Conservation (phyloP, 352 stramenopile species). For the Phytophthora agathidicida region DNA sequence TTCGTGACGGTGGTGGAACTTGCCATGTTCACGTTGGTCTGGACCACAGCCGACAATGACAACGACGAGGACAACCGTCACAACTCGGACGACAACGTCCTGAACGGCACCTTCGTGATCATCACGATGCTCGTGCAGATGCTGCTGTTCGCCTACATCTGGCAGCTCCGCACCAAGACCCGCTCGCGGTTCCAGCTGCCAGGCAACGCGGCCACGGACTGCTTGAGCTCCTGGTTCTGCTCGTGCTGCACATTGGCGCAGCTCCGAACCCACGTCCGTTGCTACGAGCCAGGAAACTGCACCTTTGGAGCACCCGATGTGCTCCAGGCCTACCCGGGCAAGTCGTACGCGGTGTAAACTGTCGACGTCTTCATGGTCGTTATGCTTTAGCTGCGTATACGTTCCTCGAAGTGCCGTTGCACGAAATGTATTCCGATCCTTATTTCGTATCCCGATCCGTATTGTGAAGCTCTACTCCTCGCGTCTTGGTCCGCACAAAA, state of each 20-base stretch:
- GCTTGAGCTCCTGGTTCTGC: conserved; percentile 47
- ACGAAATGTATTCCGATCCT: conserved; percentile 17
- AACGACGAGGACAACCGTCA: conserved; percentile 21
- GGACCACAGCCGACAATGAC: conserved; percentile 11
- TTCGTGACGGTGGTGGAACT: conserved; percentile 29
- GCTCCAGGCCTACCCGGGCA: conserved; percentile 36
- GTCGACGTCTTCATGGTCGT: neutral
- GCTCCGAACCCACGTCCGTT: conserved; percentile 42
- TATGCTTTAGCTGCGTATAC: conserved; percentile 2
- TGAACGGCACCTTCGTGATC: conserved; percentile 29
- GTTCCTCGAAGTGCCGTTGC: conserved; percentile 20
- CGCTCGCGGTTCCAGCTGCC: conserved; percentile 51
- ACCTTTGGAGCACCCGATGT: conserved; percentile 46
- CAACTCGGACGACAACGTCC: conserved; percentile 7
- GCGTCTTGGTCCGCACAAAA: too few relatives aligned
- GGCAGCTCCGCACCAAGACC: conserved; percentile 47
- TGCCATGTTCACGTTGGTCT: conserved; percentile 29
- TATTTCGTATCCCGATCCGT: too few relatives aligned
- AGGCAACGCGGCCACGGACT: conserved; percentile 40
- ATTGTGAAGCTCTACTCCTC: too few relatives aligned
- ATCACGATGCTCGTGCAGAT: conserved; percentile 30
- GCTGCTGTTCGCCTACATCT: conserved; percentile 41
- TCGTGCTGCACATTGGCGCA: conserved; percentile 47
- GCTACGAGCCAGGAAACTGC: conserved; percentile 55
- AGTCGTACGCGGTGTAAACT: conserved; percentile 38